Conservation (phyloP, 169 alveolate genomes). For the Plasmodium yoelii region DNA sequence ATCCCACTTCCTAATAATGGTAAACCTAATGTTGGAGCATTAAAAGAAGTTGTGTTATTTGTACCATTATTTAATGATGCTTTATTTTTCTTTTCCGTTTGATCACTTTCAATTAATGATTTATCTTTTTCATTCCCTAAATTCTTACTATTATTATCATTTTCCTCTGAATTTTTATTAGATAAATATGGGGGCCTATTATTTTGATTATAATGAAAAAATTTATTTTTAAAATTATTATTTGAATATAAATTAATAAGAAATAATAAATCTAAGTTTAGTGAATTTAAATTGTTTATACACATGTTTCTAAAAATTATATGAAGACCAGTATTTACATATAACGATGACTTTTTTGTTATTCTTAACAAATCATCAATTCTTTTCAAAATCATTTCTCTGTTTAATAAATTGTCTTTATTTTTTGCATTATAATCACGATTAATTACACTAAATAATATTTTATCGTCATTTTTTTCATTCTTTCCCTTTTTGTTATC, state of each 20-base stretch:
- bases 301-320: slow-evolving; percentile 49
- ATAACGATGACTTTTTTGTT: slow-evolving; percentile 14
- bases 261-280: slow-evolving; percentile 52
- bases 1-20: slow-evolving; percentile 1
- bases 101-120: too few relatives aligned
- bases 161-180: background rate
- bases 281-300: slow-evolving; percentile 42
- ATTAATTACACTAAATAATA: slow-evolving; percentile 44
- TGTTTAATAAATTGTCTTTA: slow-evolving; percentile 30
- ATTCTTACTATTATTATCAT: background rate
- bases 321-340: slow-evolving; percentile 45
- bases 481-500: slow-evolving; percentile 21
- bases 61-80: background rate
- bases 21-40: slow-evolving; percentile 10
- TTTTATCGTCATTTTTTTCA: slow-evolving; percentile 36
- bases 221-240: slow-evolving; percentile 54
- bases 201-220: slow-evolving; percentile 47
- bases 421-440: slow-evolving; percentile 34
- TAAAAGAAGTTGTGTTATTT: background rate
- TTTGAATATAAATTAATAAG: slow-evolving; percentile 68
- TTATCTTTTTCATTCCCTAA: background rate
- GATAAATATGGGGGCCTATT: background rate
- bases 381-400: slow-evolving; percentile 35
- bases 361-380: slow-evolving; percentile 40
- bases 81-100: too few relatives aligned